Conservation (phyloP, 2,329 filamentous ascomycete species). For the Pseudocercospora fijiensis region DNA sequence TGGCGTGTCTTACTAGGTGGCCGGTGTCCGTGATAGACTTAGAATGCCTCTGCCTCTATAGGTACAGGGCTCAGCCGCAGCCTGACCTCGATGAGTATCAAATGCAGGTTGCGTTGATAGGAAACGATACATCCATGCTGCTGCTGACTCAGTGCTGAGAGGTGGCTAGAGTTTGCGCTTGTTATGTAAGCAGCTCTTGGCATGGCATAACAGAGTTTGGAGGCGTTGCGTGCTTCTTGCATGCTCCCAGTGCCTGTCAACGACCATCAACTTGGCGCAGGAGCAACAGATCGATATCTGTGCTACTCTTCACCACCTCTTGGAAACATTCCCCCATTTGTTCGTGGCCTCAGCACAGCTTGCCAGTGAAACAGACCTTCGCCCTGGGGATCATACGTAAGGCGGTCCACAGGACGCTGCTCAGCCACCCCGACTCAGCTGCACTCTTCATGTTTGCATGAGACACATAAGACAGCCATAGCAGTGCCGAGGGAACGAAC, state of each 20-base stretch:
- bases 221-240: background rate
- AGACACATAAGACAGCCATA: background rate
- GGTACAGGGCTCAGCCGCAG: too few relatives aligned
- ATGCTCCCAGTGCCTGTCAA: background rate
- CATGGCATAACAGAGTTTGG: background rate
- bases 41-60: too few relatives aligned
- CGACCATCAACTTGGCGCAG: background rate
- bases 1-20: too few relatives aligned
- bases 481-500: background rate
- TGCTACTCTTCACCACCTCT: background rate
- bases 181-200: slow-evolving; percentile 1
- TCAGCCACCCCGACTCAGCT: slow-evolving; percentile 20
- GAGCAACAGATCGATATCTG: background rate
- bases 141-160: too few relatives aligned
- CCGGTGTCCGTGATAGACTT: too few relatives aligned
- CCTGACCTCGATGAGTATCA: background rate
- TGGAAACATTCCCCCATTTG: background rate
- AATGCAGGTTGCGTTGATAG: too few relatives aligned
- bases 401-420: slow-evolving; percentile 4
- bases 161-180: background rate
- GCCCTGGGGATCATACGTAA: background rate
- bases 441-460: background rate
- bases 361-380: background rate
- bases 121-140: background rate
- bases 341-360: background rate